phyloP scores from a whole-genome alignment of 2,329 filamentous ascomycete genomes.

The Alternaria gaisen region DNA sequence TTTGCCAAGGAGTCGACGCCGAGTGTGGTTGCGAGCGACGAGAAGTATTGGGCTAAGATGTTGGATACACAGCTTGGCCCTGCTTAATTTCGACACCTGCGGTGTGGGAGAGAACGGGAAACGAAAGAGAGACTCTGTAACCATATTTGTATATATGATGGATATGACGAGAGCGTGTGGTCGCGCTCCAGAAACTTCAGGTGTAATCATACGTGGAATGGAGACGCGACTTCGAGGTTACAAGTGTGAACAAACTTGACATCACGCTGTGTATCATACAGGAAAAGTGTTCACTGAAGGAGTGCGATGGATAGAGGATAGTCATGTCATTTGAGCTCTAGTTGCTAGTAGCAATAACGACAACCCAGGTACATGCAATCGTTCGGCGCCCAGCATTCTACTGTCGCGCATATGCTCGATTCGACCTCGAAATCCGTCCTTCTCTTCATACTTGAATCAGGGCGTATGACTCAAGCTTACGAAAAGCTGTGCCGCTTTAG shows the following conservation, averaged over 20 bases:
- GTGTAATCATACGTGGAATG: neutral
- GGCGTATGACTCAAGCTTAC: constrained; percentile 8
- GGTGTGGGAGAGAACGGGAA: neutral
- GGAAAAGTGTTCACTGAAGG: neutral
- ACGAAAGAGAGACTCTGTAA: constrained; percentile 21
- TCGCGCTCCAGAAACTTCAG: neutral
- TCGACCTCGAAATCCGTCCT: neutral
- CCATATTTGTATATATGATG: constrained; percentile 20
- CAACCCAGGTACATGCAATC: neutral
- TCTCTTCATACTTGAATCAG: constrained; percentile 5
- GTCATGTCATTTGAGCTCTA: constrained; percentile 8
- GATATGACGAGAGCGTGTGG: neutral
- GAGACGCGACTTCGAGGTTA: neutral
- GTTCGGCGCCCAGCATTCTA: constrained; percentile 12
- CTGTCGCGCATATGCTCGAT: constrained; percentile 8
- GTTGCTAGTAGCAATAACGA: constrained; percentile 7
- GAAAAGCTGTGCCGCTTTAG: constrained; percentile 7
- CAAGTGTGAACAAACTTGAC: neutral
- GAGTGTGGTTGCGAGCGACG: constrained; percentile 31
- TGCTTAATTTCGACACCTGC: neutral
- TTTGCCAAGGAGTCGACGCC: constrained; percentile 63
- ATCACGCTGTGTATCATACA: neutral
- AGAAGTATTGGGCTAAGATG: constrained; percentile 32
- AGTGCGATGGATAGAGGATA: neutral
- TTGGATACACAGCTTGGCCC: constrained; percentile 27